A percentile compares a stretch with the other conserved stretches of the same genome.
Conservation (phyloP, 768 basidiomycete genomes). For the Boletus tylopilopsis region DNA sequence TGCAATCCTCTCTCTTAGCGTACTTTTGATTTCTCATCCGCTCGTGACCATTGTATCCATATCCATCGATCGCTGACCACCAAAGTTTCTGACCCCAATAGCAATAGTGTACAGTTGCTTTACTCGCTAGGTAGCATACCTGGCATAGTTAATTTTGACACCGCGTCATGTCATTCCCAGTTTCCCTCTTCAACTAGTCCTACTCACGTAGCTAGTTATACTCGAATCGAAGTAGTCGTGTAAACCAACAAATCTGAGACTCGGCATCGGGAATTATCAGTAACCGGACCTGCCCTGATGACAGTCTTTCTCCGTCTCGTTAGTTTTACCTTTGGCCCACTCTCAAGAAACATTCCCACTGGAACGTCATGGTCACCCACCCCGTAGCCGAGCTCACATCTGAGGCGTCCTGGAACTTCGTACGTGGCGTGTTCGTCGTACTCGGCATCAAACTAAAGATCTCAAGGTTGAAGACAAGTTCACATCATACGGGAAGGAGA, state of each 20-base stretch:
- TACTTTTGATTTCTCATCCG: constrained; percentile 3
- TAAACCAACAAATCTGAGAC: not conserved
- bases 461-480: constrained; percentile 86
- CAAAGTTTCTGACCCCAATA: constrained; percentile 15
- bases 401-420: constrained; percentile 84
- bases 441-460: constrained; percentile 4
- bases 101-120: constrained; percentile 26
- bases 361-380: constrained; percentile 51
- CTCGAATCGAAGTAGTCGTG: constrained; percentile 11
- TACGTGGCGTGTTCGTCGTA: constrained; percentile 31
- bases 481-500: constrained; percentile 85
- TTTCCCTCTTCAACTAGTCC: constrained; percentile 3
- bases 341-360: too few relatives aligned
- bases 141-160: constrained; percentile 25
- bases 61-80: constrained; percentile 20
- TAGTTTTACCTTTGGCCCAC: too few relatives aligned
- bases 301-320: too few relatives aligned
- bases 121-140: constrained; percentile 25
- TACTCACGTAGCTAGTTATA: constrained; percentile 3
- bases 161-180: constrained; percentile 2
- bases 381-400: constrained; percentile 77
- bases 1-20: constrained; percentile 9
- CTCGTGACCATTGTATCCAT: constrained; percentile 30
- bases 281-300: constrained; percentile 15
- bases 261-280: constrained; percentile 1